Evolutionary conservation across 306 rosid species (phyloP), one percentile per base, ranked within the genome.

Genomic region (Potentilla sterilis): DNA sequence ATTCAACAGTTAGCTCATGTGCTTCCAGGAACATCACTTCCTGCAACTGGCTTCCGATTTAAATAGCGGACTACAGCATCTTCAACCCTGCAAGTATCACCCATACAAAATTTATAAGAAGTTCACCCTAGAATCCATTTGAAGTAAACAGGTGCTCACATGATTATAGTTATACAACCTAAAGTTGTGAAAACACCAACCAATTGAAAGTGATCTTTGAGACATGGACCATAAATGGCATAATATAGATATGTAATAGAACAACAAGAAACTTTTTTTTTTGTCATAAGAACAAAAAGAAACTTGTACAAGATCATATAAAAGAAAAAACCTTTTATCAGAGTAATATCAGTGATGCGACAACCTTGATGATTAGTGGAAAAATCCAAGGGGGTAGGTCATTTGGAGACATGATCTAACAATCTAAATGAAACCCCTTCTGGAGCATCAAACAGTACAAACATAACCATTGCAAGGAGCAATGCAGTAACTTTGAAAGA

Each of bases 11-110:
- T 68, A 34, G 59, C 54, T 92, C 85, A 92, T 42, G 87, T 88
- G 86, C 93, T 89, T 83, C 98, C 97, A 6, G 99, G 99, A 59
- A 81, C 97, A 66, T 96, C 98, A 55, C 88, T 82, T 77, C 94
- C 98, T 1, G 90, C 78, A 12, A 85, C 84, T 44, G 99, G 97
- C 80, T 90, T 92, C 79, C 97, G 97, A 81, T 96, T 96, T 81
- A 95, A 83, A 76, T 90, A 95, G 5, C 98, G 96, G 73, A 94
- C 92, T 75, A 96, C 96, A 46, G 98, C 97, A 85, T 95, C 98
- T 86, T 95, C 98, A 79, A 95, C 99, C 99, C 99, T 96, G 93
- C 52, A 75, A 67, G 70, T 10, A 65, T 24, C 47, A 69, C 65
- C 34, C 28, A 52, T 19, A 44, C 69, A 61, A 74, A 38, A 32